phyloP scores from a whole-genome alignment of 176 grass and related monocot genomes.

The Musa troglodytarum region DNA sequence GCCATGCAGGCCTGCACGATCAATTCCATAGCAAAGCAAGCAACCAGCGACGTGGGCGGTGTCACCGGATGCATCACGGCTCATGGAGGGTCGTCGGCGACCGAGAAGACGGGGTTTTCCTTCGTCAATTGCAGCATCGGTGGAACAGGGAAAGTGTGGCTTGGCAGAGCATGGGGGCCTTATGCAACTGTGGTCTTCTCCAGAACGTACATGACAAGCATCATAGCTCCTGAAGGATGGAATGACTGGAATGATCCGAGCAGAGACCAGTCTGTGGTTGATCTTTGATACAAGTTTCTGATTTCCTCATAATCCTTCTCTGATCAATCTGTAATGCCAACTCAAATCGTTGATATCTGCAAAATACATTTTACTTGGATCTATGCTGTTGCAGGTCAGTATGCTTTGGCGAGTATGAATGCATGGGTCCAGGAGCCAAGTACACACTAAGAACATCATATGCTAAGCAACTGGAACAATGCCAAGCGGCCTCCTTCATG shows the following conservation, averaged over 20 bases:
- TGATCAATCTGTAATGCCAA: not conserved
- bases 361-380: not conserved
- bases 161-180: slow-evolving; percentile 55
- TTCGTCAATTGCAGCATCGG: slow-evolving; percentile 59
- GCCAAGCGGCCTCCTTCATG: slow-evolving; percentile 50
- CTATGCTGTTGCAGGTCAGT: slow-evolving; percentile 24
- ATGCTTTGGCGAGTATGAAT: slow-evolving; percentile 61
- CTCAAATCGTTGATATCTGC: not conserved
- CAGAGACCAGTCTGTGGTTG: slow-evolving; percentile 53
- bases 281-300: slow-evolving; percentile 25
- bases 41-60: not conserved
- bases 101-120: slow-evolving; percentile 58
- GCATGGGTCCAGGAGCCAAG: slow-evolving; percentile 52
- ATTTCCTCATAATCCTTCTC: not conserved
- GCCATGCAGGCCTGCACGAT: slow-evolving; percentile 51
- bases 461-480: slow-evolving; percentile 42
- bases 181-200: slow-evolving; percentile 63
- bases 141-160: slow-evolving; percentile 62
- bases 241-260: slow-evolving; percentile 66
- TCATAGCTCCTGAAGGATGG: slow-evolving; percentile 60
- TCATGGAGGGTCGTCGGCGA: slow-evolving; percentile 44
- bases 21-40: slow-evolving; percentile 50
- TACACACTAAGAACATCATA: slow-evolving; percentile 34
- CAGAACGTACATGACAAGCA: slow-evolving; percentile 30
- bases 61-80: slow-evolving; percentile 67